Conservation (phyloP, 495 filamentous ascomycete species). For the Tuber umbilicatum region DNA sequence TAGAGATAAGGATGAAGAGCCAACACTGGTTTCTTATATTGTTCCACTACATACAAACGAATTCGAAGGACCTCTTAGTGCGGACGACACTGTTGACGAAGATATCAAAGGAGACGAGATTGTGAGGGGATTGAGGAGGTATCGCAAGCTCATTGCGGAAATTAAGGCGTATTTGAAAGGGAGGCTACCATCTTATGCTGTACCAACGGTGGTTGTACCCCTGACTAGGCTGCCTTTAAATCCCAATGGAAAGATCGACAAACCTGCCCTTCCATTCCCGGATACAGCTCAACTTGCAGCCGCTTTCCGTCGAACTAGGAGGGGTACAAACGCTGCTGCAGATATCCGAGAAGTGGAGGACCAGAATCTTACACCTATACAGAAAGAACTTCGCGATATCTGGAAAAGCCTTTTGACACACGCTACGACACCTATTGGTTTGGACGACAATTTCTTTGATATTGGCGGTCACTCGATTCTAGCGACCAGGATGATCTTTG, state of each 20-base stretch:
- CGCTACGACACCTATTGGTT: constrained; percentile 54
- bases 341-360: constrained; percentile 51
- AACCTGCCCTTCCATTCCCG: constrained; percentile 83
- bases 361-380: constrained; percentile 44
- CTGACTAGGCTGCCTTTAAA: constrained; percentile 78
- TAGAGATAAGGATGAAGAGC: constrained; percentile 86
- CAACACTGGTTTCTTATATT: constrained; percentile 80
- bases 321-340: constrained; percentile 20
- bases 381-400: constrained; percentile 42
- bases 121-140: constrained; percentile 58
- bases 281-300: constrained; percentile 59
- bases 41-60: constrained; percentile 52
- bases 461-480: constrained; percentile 80
- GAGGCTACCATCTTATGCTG: constrained; percentile 72
- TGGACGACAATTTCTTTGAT: constrained; percentile 75
- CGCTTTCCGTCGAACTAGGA: constrained; percentile 33
- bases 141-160: constrained; percentile 63
- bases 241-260: constrained; percentile 92
- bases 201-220: constrained; percentile 73
- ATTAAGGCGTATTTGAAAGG: constrained; percentile 66
- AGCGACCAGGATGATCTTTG: constrained; percentile 75
- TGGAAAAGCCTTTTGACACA: constrained; percentile 50
- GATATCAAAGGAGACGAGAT: constrained; percentile 48
- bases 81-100: constrained; percentile 41
- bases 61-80: constrained; percentile 30